Base-by-base conservation (phyloP, 2,329 filamentous ascomycete genomes). In the Conoideocrella luteorostrata region DNA sequence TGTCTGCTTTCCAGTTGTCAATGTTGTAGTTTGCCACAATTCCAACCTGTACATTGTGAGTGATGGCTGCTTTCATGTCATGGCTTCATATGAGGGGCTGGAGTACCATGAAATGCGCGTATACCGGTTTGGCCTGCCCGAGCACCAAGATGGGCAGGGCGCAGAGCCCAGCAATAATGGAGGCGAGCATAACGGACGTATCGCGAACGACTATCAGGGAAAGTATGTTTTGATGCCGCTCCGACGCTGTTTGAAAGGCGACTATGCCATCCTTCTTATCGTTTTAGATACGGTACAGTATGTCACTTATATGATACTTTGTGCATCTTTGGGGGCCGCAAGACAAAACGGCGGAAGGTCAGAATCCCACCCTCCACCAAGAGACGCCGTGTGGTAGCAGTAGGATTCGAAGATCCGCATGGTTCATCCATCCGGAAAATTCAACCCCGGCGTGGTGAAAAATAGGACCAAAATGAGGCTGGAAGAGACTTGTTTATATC, bases 11-110 rank as follows among this genome's bases (percentile, higher is more conserved):
- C 50, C 52, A 54, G 44, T 53, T 47, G 17, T 52, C 47, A 4
- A 50, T 34, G 11, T 49, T 51, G 35, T 46, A 52, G 4, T 51
- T 47, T 24, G 47, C 49, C 7, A 54, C 49, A 29, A 54, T 54
- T 17, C 50, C 52, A 9, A 51, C 43, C 52, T 54, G 18, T 13
- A 36, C 13, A 6, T 15, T 17, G 15, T 21, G 32, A 15, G 17
- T 37, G 17, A 34, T 28, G 10, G 13, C 15, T 39, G 11, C 23
- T 24, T 39, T 22, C 22, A n/a, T n/a, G n/a, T n/a, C n/a, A n/a
- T n/a, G n/a, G n/a, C n/a, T n/a, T n/a, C n/a, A n/a, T n/a, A n/a
- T n/a, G n/a, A n/a, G n/a, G n/a, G n/a, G n/a, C n/a, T 39, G 13
- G 29, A 21, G 28, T 41, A 49, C 47, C 45, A 49, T 47, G 35